Percentiles rank a stretch among this genome's conserved stretches.
These are phyloP conservation scores for Ascochyta viciae-villosae DNA, from an alignment of 2,329 filamentous ascomycete genomes.

Conservation along the genomic window DNA sequence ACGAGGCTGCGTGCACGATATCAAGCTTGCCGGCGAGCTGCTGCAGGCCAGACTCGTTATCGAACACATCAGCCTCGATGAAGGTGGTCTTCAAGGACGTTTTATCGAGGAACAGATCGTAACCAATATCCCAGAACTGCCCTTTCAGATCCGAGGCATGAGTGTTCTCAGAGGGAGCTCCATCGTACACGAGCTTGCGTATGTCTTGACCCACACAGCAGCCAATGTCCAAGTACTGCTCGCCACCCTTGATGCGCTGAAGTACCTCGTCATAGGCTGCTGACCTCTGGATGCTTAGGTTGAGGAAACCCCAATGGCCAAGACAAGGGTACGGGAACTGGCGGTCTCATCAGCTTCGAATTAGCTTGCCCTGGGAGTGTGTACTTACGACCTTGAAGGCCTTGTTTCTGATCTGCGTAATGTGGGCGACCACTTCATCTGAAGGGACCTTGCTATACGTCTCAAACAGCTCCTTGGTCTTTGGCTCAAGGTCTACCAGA, in stretches of 20 bases:
- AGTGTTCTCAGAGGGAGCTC: conserved; percentile 50
- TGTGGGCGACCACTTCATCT: conserved; percentile 46
- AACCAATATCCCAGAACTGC: conserved; percentile 63
- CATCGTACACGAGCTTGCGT: conserved; percentile 53
- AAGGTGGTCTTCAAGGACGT: conserved; percentile 57
- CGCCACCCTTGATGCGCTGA: conserved; percentile 44
- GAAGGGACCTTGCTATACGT: conserved; percentile 49
- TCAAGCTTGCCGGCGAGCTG: conserved; percentile 51
- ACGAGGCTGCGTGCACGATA: conserved; percentile 51
- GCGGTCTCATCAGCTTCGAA: neutral
- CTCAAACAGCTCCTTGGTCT: conserved; percentile 46
- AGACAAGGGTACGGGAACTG: conserved; percentile 48
- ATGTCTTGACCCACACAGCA: conserved; percentile 57
- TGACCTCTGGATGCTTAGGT: conserved; percentile 36
- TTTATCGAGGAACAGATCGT: conserved; percentile 47
- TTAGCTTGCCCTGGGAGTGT: neutral
- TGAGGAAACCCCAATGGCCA: conserved; percentile 47
- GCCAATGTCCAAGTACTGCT: conserved; percentile 52
- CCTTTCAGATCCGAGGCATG: conserved; percentile 51
- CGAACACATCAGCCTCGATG: conserved; percentile 59
- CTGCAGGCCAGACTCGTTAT: conserved; percentile 38
- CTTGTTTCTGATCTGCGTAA: conserved; percentile 43
- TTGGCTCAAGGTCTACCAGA: conserved; percentile 36
- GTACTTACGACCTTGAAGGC: conserved; percentile 41
- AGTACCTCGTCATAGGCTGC: conserved; percentile 43